Percentiles rank a stretch among this genome's conserved stretches.
These are phyloP conservation scores for Moricandia arvensis DNA, from an alignment of 345 rosid species.

Conservation along the genomic window DNA sequence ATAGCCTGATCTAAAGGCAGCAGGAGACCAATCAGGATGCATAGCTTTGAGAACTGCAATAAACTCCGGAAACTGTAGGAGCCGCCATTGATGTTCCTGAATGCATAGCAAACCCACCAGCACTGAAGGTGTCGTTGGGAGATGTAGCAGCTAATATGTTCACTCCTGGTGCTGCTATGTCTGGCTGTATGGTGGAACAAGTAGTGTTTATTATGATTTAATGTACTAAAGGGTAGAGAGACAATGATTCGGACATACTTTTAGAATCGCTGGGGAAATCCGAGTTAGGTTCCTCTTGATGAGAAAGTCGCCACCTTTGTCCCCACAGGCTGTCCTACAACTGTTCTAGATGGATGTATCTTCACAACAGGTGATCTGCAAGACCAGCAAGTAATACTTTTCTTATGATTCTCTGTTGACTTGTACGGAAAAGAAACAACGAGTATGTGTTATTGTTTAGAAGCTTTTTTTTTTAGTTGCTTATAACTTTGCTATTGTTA, in stretches of 20 bases:
- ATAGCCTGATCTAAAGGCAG: conserved; percentile 51
- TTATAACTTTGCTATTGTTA: not conserved
- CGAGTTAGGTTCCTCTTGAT: conserved; percentile 57
- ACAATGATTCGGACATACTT: not conserved
- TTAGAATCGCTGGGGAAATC: not conserved
- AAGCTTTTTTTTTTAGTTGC: no score
- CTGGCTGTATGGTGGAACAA: conserved; percentile 33
- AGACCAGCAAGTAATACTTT: not conserved
- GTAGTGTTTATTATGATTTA: not conserved
- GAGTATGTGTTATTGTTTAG: not conserved
- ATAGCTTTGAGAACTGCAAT: conserved; percentile 42
- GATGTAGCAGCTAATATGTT: conserved; percentile 42
- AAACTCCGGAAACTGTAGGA: conserved; percentile 44
- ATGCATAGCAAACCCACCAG: conserved; percentile 13
- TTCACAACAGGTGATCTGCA: conserved; percentile 27
- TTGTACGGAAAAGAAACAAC: not conserved
- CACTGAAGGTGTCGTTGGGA: not conserved
- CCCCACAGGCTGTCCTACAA: conserved; percentile 22
- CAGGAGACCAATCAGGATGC: conserved; percentile 49
- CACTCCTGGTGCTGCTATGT: conserved; percentile 48
- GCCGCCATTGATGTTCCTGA: conserved; percentile 48
- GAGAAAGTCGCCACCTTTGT: conserved; percentile 36
- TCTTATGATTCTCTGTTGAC: not conserved
- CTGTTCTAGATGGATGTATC: conserved; percentile 27
- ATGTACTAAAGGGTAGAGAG: not conserved